Conservation (phyloP, 2,329 filamentous ascomycete genomes). For the Leptographium lundbergii region DNA sequence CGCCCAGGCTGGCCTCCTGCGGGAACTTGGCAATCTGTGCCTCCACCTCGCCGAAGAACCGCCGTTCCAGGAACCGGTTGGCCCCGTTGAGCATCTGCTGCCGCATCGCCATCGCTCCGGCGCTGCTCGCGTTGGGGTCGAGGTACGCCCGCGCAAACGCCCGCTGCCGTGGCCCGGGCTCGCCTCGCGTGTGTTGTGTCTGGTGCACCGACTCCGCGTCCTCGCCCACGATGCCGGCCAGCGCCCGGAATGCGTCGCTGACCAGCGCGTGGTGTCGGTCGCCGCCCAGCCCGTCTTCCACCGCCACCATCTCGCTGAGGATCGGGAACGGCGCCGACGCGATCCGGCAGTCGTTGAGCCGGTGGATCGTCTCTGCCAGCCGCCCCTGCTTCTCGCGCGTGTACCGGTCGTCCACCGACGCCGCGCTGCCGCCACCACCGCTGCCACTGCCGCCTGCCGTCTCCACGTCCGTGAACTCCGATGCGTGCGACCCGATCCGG, state of each 20-base stretch:
- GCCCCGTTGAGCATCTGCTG: slow-evolving; percentile 73
- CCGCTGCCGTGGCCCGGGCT: slow-evolving; percentile 55
- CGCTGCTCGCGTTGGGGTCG: slow-evolving; percentile 56
- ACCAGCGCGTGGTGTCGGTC: slow-evolving; percentile 64
- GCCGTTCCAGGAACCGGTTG: slow-evolving; percentile 64
- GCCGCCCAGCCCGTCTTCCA: slow-evolving; percentile 38
- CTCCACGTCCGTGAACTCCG: slow-evolving; percentile 57
- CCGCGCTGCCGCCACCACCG: slow-evolving; percentile 19
- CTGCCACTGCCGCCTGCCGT: slow-evolving; percentile 23
- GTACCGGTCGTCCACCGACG: slow-evolving; percentile 59
- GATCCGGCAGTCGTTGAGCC: slow-evolving; percentile 64
- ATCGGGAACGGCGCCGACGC: slow-evolving; percentile 55
- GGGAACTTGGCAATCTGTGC: slow-evolving; percentile 69
- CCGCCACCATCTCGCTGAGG: slow-evolving; percentile 59
- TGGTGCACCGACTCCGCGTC: slow-evolving; percentile 34
- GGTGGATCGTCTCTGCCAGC: slow-evolving; percentile 67
- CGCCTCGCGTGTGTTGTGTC: slow-evolving; percentile 37
- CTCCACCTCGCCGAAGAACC: slow-evolving; percentile 70
- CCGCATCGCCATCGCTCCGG: slow-evolving; percentile 52
- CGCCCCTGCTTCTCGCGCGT: slow-evolving; percentile 73
- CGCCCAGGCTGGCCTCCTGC: slow-evolving; percentile 78
- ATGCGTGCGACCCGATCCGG: slow-evolving; percentile 49
- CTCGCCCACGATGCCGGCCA: slow-evolving; percentile 70
- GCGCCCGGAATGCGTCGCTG: slow-evolving; percentile 68
- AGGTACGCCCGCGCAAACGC: slow-evolving; percentile 67